phyloP scores from a whole-genome alignment of 1,284 basidiomycete species.

The Phellopilus nigrolimitatus region DNA sequence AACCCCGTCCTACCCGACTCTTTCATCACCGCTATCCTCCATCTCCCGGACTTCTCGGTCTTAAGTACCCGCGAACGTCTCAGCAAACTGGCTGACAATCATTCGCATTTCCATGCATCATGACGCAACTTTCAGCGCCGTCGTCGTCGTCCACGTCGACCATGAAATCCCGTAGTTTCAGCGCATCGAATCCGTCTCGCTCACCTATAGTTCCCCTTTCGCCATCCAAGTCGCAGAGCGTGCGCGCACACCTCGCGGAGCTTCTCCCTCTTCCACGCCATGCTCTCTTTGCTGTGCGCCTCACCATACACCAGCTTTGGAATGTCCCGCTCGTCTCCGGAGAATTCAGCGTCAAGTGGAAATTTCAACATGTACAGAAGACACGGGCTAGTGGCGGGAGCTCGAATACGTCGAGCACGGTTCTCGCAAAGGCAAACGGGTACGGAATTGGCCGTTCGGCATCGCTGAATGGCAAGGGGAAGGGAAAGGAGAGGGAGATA shows the following conservation, averaged over 20 bases:
- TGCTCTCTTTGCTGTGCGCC: conserved; percentile 60
- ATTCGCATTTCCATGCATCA: too few relatives aligned
- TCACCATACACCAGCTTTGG: conserved; percentile 68
- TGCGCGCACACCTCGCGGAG: conserved; percentile 45
- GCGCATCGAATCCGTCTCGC: neutral
- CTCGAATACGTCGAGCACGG: conserved; percentile 28
- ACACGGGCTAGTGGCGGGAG: conserved; percentile 30
- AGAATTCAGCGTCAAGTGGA: conserved; percentile 73
- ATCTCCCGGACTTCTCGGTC: neutral
- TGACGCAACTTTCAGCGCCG: neutral
- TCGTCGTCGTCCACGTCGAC: conserved; percentile 8
- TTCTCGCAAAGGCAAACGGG: neutral
- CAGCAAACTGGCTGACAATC: neutral
- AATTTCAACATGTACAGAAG: conserved; percentile 57
- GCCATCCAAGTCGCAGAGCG: conserved; percentile 25
- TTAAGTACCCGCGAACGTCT: too few relatives aligned
- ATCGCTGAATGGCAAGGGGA: conserved; percentile 27
- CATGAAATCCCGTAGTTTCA: neutral
- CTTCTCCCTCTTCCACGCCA: conserved; percentile 53
- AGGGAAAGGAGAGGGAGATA: conserved; percentile 29
- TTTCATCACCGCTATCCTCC: too few relatives aligned
- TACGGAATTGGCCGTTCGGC: conserved; percentile 6
- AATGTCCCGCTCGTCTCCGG: conserved; percentile 74
- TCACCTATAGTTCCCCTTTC: neutral
- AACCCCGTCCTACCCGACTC: too few relatives aligned